Conservation (phyloP, 768 basidiomycete genomes). For the Calocera cornea region DNA sequence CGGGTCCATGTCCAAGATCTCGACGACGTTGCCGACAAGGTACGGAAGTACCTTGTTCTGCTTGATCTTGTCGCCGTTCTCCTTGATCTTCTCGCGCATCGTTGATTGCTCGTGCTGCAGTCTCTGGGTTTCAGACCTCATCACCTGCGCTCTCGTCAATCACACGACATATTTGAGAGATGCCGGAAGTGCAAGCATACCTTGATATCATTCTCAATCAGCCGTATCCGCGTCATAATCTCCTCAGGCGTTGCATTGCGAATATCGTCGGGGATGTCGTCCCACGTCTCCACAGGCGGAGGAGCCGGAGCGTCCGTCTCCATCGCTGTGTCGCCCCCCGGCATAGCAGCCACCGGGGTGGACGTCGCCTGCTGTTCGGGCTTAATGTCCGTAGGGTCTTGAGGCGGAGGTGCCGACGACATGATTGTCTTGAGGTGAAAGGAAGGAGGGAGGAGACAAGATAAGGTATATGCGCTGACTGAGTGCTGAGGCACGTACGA, state of each 20-base stretch:
- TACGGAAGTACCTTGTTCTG: constrained; percentile 99
- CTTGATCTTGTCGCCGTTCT: constrained; percentile 96
- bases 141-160: constrained; percentile 47
- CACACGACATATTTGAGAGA: not conserved
- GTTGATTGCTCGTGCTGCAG: constrained; percentile 86
- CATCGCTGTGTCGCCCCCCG: constrained; percentile 6
- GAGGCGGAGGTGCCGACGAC: constrained; percentile 5
- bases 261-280: constrained; percentile 85
- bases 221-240: constrained; percentile 71
- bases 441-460: not conserved
- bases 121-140: constrained; percentile 86
- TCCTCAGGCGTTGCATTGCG: constrained; percentile 66
- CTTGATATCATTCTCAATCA: constrained; percentile 96
- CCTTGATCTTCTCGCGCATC: constrained; percentile 98
- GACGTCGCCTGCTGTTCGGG: not conserved
- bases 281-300: constrained; percentile 52
- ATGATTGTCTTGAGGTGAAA: not conserved
- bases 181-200: constrained; percentile 28
- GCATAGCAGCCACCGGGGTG: constrained; percentile 1
- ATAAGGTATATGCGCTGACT: constrained; percentile 4
- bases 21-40: constrained; percentile 93
- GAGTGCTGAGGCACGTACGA: not conserved
- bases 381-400: not conserved
- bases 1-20: constrained; percentile 91
- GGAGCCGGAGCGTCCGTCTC: constrained; percentile 16